These are phyloP conservation scores for Trypanosoma cruzi DNA, from an alignment of 208 protist species.

Conservation along the genomic window DNA sequence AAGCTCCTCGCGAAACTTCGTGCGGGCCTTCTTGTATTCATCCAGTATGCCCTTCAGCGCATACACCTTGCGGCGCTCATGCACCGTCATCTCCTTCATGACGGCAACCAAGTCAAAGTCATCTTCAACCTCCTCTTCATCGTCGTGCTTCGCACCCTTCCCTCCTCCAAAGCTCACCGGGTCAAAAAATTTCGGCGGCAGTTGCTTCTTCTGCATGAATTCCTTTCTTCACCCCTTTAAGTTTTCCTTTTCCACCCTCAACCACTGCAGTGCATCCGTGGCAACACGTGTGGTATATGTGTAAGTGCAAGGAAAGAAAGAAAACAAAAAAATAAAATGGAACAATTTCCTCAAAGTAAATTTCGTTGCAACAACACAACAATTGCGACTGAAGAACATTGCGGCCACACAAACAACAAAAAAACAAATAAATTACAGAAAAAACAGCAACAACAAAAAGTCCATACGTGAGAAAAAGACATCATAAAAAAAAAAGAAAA, in stretches of 20 bases:
- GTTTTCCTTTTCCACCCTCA: slow-evolving; percentile 5
- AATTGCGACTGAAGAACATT: no score
- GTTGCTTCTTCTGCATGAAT: slow-evolving; percentile 21
- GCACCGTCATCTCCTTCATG: slow-evolving; percentile 55
- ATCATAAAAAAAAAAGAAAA: background rate
- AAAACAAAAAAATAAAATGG: slow-evolving; percentile 15
- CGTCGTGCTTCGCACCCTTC: slow-evolving; percentile 16
- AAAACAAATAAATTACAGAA: slow-evolving; percentile 12
- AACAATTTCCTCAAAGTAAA: slow-evolving; percentile 6
- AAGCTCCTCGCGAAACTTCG: slow-evolving; percentile 43
- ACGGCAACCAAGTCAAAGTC: slow-evolving; percentile 56
- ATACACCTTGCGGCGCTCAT: slow-evolving; percentile 59
- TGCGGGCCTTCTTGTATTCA: slow-evolving; percentile 42
- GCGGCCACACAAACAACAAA: no score
- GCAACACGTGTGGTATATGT: slow-evolving; percentile 3
- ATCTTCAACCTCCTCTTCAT: slow-evolving; percentile 45
- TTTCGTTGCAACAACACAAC: no score
- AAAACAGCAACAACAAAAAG: slow-evolving; percentile 12
- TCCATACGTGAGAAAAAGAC: background rate
- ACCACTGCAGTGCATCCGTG: background rate
- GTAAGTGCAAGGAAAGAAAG: slow-evolving; percentile 7
- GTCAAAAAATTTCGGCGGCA: slow-evolving; percentile 34
- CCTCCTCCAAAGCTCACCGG: slow-evolving; percentile 9
- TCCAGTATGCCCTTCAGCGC: slow-evolving; percentile 58
- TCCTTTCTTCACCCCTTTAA: slow-evolving; percentile 10